These are phyloP conservation scores for Umbelopsis ramanniana DNA, from an alignment of 192 early-diverging fungal genomes.

Conservation along the genomic window DNA sequence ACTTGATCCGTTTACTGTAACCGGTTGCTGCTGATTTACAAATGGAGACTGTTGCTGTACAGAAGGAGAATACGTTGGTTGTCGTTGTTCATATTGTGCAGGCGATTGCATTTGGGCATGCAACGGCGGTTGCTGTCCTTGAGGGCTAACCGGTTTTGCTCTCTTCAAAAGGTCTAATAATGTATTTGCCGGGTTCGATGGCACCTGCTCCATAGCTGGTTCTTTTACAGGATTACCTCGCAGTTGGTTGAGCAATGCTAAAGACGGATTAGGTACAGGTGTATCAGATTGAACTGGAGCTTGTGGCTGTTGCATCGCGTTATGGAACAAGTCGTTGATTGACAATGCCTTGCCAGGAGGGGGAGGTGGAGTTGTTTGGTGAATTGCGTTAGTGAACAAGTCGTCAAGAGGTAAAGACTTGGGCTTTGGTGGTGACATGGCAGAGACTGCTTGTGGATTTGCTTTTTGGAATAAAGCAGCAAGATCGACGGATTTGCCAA, in stretches of 20 bases:
- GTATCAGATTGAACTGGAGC: not conserved
- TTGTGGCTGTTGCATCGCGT: not conserved
- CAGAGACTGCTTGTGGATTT: not conserved
- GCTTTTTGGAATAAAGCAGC: slow-evolving; percentile 4
- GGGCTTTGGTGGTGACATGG: not conserved
- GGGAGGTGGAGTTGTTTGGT: not conserved
- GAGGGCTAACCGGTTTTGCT: not conserved
- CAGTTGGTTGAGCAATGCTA: not conserved
- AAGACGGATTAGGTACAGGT: not conserved
- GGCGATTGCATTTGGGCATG: too few species aligned
- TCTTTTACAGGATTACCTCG: not conserved
- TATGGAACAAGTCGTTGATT: not conserved
- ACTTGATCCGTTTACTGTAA: not conserved
- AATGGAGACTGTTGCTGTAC: slow-evolving; percentile 1
- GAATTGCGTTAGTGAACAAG: not conserved
- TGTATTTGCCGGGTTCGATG: not conserved
- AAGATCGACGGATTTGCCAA: slow-evolving; percentile 7
- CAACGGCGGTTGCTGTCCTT: not conserved
- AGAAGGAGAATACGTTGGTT: not conserved
- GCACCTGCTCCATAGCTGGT: slow-evolving; percentile 1
- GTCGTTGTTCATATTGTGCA: not conserved
- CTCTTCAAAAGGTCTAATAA: slow-evolving; percentile 6
- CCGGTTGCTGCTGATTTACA: not conserved
- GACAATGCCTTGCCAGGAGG: not conserved
- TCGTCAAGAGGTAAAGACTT: not conserved